phyloP scores from a whole-genome alignment of 768 basidiomycete genomes.

The Steccherinum ochraceum region DNA sequence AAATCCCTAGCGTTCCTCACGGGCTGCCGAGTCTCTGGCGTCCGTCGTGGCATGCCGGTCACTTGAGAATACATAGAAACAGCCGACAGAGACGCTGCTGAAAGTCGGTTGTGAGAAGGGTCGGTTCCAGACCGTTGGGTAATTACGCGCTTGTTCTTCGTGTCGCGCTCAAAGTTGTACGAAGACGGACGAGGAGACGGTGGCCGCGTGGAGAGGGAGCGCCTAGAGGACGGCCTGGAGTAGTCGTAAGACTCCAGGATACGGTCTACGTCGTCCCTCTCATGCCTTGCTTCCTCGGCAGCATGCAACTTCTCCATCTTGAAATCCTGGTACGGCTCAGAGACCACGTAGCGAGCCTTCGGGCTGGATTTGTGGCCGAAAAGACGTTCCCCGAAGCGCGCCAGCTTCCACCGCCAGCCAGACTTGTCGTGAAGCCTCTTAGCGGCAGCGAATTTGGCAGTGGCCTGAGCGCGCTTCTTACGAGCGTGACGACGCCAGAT shows the following conservation, averaged over 20 bases:
- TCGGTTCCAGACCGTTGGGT: not conserved
- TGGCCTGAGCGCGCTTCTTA: conserved; percentile 61
- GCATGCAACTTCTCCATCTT: conserved; percentile 44
- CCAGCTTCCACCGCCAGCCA: conserved; percentile 52
- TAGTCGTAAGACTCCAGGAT: conserved; percentile 42
- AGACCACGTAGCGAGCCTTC: conserved; percentile 18
- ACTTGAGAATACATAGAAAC: conserved; percentile 62
- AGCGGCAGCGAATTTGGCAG: conserved; percentile 54
- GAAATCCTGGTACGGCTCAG: conserved; percentile 35
- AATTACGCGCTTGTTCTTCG: conserved; percentile 3
- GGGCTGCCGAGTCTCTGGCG: conserved; percentile 71
- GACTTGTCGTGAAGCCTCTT: conserved; percentile 44
- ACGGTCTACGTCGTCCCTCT: conserved; percentile 42
- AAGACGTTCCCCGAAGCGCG: conserved; percentile 50
- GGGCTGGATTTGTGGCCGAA: conserved; percentile 43
- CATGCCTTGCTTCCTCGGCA: conserved; percentile 43
- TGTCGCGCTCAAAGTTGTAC: conserved; percentile 19
- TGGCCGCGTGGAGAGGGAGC: conserved; percentile 17
- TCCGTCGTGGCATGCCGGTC: conserved; percentile 54
- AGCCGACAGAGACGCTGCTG: conserved; percentile 33
- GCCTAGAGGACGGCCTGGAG: conserved; percentile 31
- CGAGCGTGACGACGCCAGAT: conserved; percentile 66
- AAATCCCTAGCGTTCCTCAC: conserved; percentile 39
- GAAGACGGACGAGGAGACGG: conserved; percentile 38
- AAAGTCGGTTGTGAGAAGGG: conserved; percentile 14